phyloP scores from a whole-genome alignment of 1,284 basidiomycete species.

The Moniliophthora roreri region DNA sequence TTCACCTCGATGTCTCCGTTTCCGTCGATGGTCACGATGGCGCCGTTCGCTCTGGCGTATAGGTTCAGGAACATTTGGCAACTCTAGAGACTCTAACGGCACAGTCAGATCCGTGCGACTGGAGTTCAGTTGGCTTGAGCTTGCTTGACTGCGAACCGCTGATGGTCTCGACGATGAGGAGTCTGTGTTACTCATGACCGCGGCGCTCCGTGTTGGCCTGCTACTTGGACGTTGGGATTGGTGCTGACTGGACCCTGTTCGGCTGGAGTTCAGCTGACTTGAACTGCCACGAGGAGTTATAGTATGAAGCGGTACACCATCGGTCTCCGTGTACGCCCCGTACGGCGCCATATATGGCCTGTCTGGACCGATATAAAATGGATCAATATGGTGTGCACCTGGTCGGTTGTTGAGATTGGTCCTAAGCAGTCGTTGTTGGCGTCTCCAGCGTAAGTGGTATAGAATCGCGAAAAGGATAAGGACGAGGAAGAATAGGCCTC shows the following conservation, averaged over 20 bases:
- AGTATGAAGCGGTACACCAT: no score
- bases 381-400: not conserved
- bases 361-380: no score
- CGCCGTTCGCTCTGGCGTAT: not conserved
- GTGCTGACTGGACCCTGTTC: no score
- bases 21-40: not conserved
- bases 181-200: not conserved
- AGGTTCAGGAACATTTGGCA: not conserved
- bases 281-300: no score
- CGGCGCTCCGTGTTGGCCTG: not conserved
- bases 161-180: not conserved
- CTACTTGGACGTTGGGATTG: no score
- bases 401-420: not conserved
- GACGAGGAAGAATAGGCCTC: not conserved
- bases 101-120: not conserved
- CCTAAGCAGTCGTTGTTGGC: not conserved
- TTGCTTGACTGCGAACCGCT: not conserved
- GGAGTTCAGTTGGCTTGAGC: not conserved
- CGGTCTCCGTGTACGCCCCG: no score
- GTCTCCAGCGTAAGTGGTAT: constrained; percentile 3
- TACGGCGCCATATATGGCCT: no score
- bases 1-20: not conserved
- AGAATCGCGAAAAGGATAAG: not conserved
- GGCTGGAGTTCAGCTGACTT: no score
- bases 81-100: no score